Base-by-base conservation (phyloP, 495 filamentous ascomycete species). In the Penicillium longicatenatum region DNA sequence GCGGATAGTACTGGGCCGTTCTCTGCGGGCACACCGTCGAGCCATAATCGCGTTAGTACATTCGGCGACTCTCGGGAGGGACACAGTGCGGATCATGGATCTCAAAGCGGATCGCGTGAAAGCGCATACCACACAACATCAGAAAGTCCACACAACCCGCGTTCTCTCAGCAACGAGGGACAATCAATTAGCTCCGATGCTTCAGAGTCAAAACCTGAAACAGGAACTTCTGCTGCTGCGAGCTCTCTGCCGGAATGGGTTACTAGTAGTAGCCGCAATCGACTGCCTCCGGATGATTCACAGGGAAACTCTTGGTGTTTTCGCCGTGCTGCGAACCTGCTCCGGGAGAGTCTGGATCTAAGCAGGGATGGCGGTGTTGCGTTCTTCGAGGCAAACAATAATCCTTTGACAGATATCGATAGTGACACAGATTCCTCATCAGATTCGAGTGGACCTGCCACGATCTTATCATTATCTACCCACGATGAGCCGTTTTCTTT, bases 311-410 rank as follows among this genome's bases (percentile, higher is more conserved):
- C 62, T 4, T 76, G 73, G 72, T 76, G 80, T 17, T 84, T 86
- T 53, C 68, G 73, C 24, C 76, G 83, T 39, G 84, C 84, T 0
- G 82, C 82, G 9, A 81, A 85, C 53, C 61, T 87, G 1, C 73
- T 87, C 10, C 78, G 80, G 4, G 79, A 86, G 55, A 80, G 81
- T 21, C 71, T 86, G 10, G 81, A 83, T 50, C 45, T 87, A 8
- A 74, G 73, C 26, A 62, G 62, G 1, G 72, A 78, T 37, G 79
- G 83, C 4, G 84, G 82, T 9, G 79, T 83, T 12, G 75, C 83
- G 2, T 86, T 86, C 59, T 70, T 82, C n/a, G 82, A 78, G 39
- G 67, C 70, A 8, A 70, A 65, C 33, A 73, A 67, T 37, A 64
- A 33, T n/a, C 68, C 70, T 5, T 53, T 67, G 10, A 30, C 67